Conservation (phyloP, 257 asterid species). For the Nicotiana obtusifolia region DNA sequence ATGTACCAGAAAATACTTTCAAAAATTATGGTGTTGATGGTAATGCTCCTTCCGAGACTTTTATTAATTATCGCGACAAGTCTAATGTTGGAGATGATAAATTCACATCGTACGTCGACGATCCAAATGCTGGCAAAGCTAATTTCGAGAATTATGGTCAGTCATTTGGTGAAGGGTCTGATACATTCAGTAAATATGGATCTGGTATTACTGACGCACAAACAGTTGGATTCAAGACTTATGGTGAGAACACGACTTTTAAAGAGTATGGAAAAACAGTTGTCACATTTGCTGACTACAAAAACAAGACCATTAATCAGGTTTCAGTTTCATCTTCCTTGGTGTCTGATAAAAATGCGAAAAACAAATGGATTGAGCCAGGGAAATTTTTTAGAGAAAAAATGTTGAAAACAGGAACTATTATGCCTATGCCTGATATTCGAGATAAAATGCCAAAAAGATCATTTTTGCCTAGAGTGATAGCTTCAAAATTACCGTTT, state of each 20-base stretch:
- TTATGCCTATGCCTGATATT: constrained; percentile 88
- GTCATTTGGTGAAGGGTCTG: constrained; percentile 65
- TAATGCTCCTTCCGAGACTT: constrained; percentile 49
- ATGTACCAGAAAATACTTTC: constrained; percentile 57
- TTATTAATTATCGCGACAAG: constrained; percentile 57
- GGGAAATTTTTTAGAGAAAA: constrained; percentile 78
- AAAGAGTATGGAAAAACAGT: constrained; percentile 43
- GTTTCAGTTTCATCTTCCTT: not conserved
- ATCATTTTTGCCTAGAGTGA: constrained; percentile 79
- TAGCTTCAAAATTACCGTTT: constrained; percentile 69
- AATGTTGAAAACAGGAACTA: constrained; percentile 47
- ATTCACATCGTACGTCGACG: constrained; percentile 54
- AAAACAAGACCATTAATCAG: constrained; percentile 30
- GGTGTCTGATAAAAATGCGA: constrained; percentile 23
- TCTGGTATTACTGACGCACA: constrained; percentile 38
- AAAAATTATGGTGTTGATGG: constrained; percentile 47
- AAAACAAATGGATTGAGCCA: constrained; percentile 58
- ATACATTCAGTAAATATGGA: constrained; percentile 60
- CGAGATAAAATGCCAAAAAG: constrained; percentile 84
- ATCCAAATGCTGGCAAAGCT: constrained; percentile 43
- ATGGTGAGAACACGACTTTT: constrained; percentile 63
- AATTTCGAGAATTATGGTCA: constrained; percentile 57
- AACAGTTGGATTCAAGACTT: constrained; percentile 37
- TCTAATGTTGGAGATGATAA: constrained; percentile 73
- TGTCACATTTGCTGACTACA: constrained; percentile 41